phyloP scores from a whole-genome alignment of 192 early-diverging fungal species.

The Radiomyces spectabilis region DNA sequence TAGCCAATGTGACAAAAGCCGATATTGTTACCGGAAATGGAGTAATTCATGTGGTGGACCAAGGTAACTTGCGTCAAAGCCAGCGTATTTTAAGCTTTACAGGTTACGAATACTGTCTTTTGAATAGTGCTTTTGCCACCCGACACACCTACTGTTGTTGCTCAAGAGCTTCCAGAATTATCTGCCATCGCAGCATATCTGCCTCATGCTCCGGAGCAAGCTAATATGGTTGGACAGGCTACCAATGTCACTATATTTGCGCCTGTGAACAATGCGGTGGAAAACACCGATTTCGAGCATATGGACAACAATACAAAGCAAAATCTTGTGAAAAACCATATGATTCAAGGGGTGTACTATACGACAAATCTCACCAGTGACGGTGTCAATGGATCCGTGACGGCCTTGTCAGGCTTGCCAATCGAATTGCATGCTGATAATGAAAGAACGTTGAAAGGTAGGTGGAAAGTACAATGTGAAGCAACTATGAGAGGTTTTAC shows the following conservation, averaged over 20 bases:
- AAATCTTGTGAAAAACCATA: slow-evolving; percentile 2
- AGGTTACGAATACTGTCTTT: neutral
- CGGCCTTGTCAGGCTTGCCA: neutral
- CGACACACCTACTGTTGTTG: too few relatives aligned
- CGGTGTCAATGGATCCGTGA: neutral
- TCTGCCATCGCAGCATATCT: too few relatives aligned
- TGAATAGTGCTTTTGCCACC: too few relatives aligned
- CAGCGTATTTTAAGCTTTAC: too few relatives aligned
- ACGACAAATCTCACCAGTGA: slow-evolving; percentile 5
- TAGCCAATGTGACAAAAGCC: neutral
- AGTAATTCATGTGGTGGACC: slow-evolving; percentile 5
- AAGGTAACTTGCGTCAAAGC: neutral
- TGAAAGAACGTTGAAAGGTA: neutral
- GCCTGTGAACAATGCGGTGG: neutral
- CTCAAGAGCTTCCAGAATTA: too few relatives aligned
- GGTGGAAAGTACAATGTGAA: neutral
- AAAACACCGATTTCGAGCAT: neutral
- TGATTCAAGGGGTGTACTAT: slow-evolving; percentile 6
- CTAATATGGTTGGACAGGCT: too few relatives aligned
- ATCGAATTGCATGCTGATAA: neutral
- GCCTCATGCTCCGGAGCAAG: too few relatives aligned
- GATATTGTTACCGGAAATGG: slow-evolving; percentile 6
- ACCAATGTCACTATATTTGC: slow-evolving; percentile 15
- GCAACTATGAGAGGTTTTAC: neutral
- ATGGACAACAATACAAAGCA: neutral